A percentile compares a stretch with the other conserved stretches of the same genome.
These are phyloP conservation scores for sunflower (Helianthus annuus) DNA, from an alignment of 129 eudicot genomes.

Conservation along the genomic window DNA sequence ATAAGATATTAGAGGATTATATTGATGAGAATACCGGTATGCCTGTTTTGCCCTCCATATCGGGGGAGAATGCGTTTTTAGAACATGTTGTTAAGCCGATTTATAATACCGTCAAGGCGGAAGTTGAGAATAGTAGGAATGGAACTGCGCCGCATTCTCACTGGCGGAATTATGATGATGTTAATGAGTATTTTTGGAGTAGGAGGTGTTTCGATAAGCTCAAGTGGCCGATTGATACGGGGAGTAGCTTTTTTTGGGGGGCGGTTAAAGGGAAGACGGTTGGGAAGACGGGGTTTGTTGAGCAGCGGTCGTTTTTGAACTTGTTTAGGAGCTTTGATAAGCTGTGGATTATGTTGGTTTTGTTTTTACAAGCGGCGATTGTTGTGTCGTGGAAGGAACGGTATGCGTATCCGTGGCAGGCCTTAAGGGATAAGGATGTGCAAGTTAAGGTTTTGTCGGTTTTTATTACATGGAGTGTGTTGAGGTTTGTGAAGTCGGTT, in stretches of 20 bases:
- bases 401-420: slow-evolving; percentile 66
- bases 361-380: slow-evolving; percentile 78
- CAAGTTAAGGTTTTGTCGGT: slow-evolving; percentile 67
- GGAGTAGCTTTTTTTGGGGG: slow-evolving; percentile 64
- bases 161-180: slow-evolving; percentile 90
- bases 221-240: slow-evolving; percentile 76
- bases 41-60: slow-evolving; percentile 56
- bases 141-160: slow-evolving; percentile 79
- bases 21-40: slow-evolving; percentile 84
- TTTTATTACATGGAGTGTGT: slow-evolving; percentile 76
- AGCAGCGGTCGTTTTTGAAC: slow-evolving; percentile 82
- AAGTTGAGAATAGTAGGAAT: slow-evolving; percentile 63
- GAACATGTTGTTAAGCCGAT: slow-evolving; percentile 60
- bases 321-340: slow-evolving; percentile 83
- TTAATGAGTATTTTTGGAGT: slow-evolving; percentile 92
- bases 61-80: slow-evolving; percentile 70
- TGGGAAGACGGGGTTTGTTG: slow-evolving; percentile 96
- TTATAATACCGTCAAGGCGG: slow-evolving; percentile 57
- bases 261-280: slow-evolving; percentile 44
- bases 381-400: slow-evolving; percentile 64
- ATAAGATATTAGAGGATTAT: slow-evolving; percentile 68
- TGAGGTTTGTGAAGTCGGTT: slow-evolving; percentile 63
- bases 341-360: slow-evolving; percentile 78
- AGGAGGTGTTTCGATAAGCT: slow-evolving; percentile 79
- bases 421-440: slow-evolving; percentile 48